Evolutionary conservation across 805 yeast genomes (phyloP).

Genomic region (Alloascoidea africana): DNA sequence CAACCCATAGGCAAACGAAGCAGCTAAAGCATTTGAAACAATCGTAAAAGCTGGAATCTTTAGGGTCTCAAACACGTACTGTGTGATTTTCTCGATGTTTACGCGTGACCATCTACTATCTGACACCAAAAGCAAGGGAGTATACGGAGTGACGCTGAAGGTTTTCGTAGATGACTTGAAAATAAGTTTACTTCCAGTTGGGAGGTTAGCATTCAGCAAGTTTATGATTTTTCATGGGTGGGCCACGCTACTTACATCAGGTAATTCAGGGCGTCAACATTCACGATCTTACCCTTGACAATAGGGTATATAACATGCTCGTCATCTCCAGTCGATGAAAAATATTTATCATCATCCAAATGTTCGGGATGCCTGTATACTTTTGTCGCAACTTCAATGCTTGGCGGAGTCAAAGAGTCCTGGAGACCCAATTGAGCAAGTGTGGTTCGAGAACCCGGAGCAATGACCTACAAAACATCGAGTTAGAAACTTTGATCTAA

Average conservation of each 20-base stretch:
- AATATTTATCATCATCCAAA: conserved; percentile 16
- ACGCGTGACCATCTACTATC: conserved; percentile 56
- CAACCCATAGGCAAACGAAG: conserved; percentile 60
- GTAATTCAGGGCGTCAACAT: conserved; percentile 58
- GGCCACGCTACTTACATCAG: conserved; percentile 27
- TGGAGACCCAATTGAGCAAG: conserved; percentile 65
- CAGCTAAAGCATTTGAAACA: conserved; percentile 50
- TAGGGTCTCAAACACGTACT: conserved; percentile 59
- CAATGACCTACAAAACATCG: conserved; percentile 50
- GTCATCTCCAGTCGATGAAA: conserved; percentile 18
- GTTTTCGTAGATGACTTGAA: conserved; percentile 30
- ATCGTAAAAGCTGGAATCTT: conserved; percentile 61
- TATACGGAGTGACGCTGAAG: conserved; percentile 18
- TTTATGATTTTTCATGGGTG: conserved; percentile 21
- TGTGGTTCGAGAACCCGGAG: conserved; percentile 68
- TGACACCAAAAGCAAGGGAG: conserved; percentile 57
- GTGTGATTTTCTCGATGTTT: conserved; percentile 54
- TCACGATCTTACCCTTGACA: conserved; percentile 41
- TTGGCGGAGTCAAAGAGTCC: conserved; percentile 64
- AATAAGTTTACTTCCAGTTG: conserved; percentile 25
- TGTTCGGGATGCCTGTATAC: conserved; percentile 35
- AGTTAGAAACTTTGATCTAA: background rate
- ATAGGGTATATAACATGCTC: conserved; percentile 45
- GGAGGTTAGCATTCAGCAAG: conserved; percentile 15
- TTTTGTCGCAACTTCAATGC: conserved; percentile 58